These are phyloP conservation scores for Geotrichum europaeum DNA, from an alignment of 1,139 yeast species.

Conservation along the genomic window DNA sequence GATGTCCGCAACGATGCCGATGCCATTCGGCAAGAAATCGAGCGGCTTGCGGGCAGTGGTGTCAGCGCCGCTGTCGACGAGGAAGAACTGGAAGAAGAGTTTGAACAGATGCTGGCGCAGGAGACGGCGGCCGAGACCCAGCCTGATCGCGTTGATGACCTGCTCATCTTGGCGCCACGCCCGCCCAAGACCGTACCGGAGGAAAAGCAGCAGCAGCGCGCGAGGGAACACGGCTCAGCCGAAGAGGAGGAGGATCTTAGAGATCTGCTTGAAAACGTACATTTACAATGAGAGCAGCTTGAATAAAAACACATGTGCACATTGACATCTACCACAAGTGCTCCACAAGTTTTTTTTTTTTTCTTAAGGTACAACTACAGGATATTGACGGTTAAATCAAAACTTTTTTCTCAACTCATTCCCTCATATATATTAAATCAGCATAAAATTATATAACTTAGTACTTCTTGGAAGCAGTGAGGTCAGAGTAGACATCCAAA, in stretches of 20 bases:
- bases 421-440: background rate
- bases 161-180: slow-evolving; percentile 3
- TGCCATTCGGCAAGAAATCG: slow-evolving; percentile 31
- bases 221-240: background rate
- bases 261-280: slow-evolving; percentile 3
- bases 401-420: background rate
- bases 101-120: slow-evolving; percentile 22
- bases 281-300: background rate
- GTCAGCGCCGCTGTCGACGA: slow-evolving; percentile 23
- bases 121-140: slow-evolving; percentile 15
- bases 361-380: background rate
- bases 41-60: slow-evolving; percentile 20
- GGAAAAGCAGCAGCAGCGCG: background rate
- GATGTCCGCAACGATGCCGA: slow-evolving; percentile 34
- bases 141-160: background rate
- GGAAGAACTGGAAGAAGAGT: slow-evolving; percentile 31
- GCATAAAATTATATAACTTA: slow-evolving; percentile 4
- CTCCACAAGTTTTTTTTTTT: too few relatives aligned
- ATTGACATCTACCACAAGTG: too few relatives aligned
- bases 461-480: slow-evolving; percentile 26
- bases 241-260: slow-evolving; percentile 3
- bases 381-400: background rate
- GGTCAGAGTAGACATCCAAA: slow-evolving; percentile 68
- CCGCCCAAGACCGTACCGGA: slow-evolving; percentile 1
- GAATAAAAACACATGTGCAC: background rate